Conservation (phyloP, 2,329 filamentous ascomycete genomes). For the Penicillium frequentans region DNA sequence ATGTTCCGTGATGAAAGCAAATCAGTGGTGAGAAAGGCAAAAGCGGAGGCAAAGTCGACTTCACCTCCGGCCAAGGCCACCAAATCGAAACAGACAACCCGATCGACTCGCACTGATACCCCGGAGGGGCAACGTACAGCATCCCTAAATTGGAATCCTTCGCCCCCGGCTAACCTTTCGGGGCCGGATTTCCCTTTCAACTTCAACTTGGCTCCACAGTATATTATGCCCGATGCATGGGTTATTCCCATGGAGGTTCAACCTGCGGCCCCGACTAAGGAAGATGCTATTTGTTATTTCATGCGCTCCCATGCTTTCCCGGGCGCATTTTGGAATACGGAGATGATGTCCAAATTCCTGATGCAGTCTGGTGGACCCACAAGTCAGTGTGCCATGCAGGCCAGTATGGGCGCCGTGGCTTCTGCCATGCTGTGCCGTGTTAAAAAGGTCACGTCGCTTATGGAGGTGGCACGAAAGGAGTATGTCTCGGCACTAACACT, state of each 20-base stretch:
- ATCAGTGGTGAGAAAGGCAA: slow-evolving; percentile 60
- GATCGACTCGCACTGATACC: slow-evolving; percentile 24
- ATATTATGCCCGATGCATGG: not conserved
- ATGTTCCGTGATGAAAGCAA: slow-evolving; percentile 68
- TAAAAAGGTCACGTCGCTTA: slow-evolving; percentile 48
- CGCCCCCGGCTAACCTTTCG: slow-evolving; percentile 3
- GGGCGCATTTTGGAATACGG: slow-evolving; percentile 26
- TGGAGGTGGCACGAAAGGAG: slow-evolving; percentile 50
- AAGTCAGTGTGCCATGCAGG: slow-evolving; percentile 36
- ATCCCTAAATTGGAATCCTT: slow-evolving; percentile 26
- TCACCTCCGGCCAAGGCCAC: not conserved
- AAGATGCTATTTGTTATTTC: slow-evolving; percentile 40
- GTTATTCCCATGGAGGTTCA: slow-evolving; percentile 22
- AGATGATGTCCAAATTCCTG: slow-evolving; percentile 24
- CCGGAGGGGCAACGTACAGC: slow-evolving; percentile 27
- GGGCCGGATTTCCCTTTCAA: slow-evolving; percentile 12
- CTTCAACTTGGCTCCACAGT: slow-evolving; percentile 19
- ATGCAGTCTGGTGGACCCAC: slow-evolving; percentile 16
- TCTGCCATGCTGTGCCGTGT: slow-evolving; percentile 60
- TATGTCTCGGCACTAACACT: slow-evolving; percentile 57
- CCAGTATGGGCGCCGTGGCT: slow-evolving; percentile 59
- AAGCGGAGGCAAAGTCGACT: slow-evolving; percentile 26
- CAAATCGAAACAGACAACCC: slow-evolving; percentile 13
- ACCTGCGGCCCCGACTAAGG: slow-evolving; percentile 25
- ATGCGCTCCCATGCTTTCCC: slow-evolving; percentile 35